Conservation (phyloP, 129 eudicot genomes). For the Tanacetum coccineum region DNA sequence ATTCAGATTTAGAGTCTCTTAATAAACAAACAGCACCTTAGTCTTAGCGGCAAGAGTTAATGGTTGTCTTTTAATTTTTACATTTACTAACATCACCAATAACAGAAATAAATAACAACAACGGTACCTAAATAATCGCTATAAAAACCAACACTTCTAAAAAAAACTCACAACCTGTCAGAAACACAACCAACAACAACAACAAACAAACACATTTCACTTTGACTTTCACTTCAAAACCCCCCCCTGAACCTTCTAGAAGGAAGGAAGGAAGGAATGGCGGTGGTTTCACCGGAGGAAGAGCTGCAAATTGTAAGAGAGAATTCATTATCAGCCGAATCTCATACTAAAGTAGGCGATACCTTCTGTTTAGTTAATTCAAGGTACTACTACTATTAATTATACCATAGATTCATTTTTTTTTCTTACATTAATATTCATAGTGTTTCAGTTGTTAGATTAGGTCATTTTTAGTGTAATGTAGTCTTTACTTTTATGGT, state of each 20-base stretch:
- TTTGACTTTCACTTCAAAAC: slow-evolving; percentile 15
- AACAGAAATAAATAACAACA: no score
- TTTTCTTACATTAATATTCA: no score
- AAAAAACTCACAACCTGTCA: slow-evolving; percentile 14
- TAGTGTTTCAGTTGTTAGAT: no score
- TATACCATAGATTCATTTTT: no score
- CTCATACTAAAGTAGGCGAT: slow-evolving; percentile 77
- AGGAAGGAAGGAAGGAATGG: slow-evolving; percentile 24
- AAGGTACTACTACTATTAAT: no score
- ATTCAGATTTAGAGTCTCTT: no score
- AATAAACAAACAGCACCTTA: no score
- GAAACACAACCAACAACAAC: slow-evolving; percentile 9
- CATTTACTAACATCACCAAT: no score
- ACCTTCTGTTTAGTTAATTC: slow-evolving; percentile 69
- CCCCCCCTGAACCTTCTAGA: background rate
- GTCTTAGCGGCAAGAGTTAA: no score
- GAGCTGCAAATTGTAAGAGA: slow-evolving; percentile 53
- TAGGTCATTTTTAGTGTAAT: no score
- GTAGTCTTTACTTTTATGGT: no score
- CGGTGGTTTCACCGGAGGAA: slow-evolving; percentile 68
- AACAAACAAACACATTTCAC: slow-evolving; percentile 1
- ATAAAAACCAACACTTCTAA: slow-evolving; percentile 1
- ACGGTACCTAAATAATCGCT: background rate
- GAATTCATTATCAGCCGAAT: slow-evolving; percentile 56
- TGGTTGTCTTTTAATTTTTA: no score